A percentile compares a stretch with the other conserved stretches of the same genome.
These are phyloP conservation scores for Cercophora samala DNA, from an alignment of 495 filamentous ascomycete genomes.

Conservation along the genomic window DNA sequence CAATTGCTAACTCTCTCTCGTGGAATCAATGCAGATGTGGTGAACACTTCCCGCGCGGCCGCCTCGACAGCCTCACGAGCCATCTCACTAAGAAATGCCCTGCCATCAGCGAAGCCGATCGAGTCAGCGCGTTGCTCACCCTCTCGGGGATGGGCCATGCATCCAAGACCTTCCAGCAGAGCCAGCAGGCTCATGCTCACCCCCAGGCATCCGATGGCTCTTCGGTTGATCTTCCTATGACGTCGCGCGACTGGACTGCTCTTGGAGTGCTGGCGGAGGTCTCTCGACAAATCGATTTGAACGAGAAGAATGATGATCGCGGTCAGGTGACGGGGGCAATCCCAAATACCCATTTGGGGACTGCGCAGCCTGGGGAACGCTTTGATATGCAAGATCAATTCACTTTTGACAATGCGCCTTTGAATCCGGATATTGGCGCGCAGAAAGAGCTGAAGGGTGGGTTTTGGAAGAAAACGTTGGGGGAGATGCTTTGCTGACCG, in stretches of 20 bases:
- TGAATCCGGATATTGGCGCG: constrained; percentile 35
- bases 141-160: constrained; percentile 41
- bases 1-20: constrained; percentile 8
- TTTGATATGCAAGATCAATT: constrained; percentile 52
- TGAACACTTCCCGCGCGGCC: constrained; percentile 79
- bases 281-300: constrained; percentile 62
- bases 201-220: constrained; percentile 25
- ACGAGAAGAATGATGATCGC: constrained; percentile 49
- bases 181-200: constrained; percentile 24
- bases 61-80: constrained; percentile 71
- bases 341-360: constrained; percentile 5
- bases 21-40: constrained; percentile 51
- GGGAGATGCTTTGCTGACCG: constrained; percentile 7
- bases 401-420: constrained; percentile 45
- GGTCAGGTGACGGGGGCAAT: constrained; percentile 18
- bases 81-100: constrained; percentile 82
- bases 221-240: constrained; percentile 31
- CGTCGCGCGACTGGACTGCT: constrained; percentile 57
- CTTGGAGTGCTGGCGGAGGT: constrained; percentile 80
- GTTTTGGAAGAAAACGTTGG: neutral
- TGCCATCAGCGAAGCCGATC: constrained; percentile 62
- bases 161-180: constrained; percentile 28
- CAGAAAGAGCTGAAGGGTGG: constrained; percentile 38
- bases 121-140: constrained; percentile 59
- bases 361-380: constrained; percentile 27